Evolutionary conservation across 1,284 basidiomycete species (phyloP).

Genomic region (Moniliophthora roreri): DNA sequence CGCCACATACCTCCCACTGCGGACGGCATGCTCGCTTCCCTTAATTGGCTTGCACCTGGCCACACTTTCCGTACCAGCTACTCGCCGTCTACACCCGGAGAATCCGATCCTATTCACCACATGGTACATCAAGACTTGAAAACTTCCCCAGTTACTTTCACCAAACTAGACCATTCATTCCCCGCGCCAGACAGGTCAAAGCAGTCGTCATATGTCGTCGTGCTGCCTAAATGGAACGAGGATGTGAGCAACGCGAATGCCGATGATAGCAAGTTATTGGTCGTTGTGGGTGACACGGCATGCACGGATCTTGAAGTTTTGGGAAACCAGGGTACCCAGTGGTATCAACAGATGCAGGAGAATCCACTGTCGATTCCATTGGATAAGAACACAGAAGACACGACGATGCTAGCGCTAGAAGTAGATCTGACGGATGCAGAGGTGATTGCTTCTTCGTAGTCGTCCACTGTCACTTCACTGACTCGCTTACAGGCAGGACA

Average conservation of each 20-base stretch:
- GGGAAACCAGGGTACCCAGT: conserved; percentile 50
- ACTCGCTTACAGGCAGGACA: conserved; percentile 40
- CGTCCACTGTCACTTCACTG: no score
- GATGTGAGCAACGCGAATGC: conserved; percentile 27
- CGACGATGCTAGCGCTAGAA: conserved; percentile 67
- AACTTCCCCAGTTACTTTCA: conserved; percentile 48
- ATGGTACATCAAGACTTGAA: conserved; percentile 64
- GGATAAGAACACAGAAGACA: conserved; percentile 71
- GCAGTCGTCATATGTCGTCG: conserved; percentile 53
- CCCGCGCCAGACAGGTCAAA: conserved; percentile 47
- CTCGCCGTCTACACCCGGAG: conserved; percentile 39
- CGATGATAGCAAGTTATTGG: conserved; percentile 40
- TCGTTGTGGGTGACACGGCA: conserved; percentile 71
- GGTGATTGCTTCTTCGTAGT: conserved; percentile 23
- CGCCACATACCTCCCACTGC: conserved; percentile 61
- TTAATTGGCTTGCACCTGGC: conserved; percentile 73
- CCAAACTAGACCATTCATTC: conserved; percentile 52
- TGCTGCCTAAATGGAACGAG: conserved; percentile 68
- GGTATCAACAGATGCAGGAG: conserved; percentile 75
- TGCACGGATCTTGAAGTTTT: conserved; percentile 79
- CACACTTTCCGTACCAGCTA: conserved; percentile 72
- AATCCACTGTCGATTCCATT: conserved; percentile 76
- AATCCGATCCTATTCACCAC: conserved; percentile 58
- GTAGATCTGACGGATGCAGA: conserved; percentile 64
- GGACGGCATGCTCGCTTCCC: conserved; percentile 51